phyloP scores from a whole-genome alignment of 306 rosid species.

The Dryas drummondii region DNA sequence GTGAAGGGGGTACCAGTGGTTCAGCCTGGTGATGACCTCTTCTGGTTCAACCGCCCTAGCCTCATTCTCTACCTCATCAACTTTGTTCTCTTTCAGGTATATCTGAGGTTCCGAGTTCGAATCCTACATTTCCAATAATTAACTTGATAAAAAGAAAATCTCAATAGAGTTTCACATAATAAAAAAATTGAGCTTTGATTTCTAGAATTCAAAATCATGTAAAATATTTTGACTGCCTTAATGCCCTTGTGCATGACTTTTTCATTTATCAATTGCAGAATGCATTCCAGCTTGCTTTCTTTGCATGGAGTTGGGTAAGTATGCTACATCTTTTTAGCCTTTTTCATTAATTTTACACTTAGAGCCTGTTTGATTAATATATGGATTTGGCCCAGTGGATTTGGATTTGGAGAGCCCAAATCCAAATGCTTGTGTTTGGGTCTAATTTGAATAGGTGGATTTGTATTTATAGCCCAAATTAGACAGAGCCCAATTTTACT shows the following conservation, averaged over 20 bases:
- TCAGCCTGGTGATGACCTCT: constrained; percentile 72
- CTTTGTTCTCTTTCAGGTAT: constrained; percentile 86
- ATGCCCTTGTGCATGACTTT: neutral
- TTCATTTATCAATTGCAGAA: constrained; percentile 43
- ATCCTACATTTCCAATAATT: too few relatives aligned
- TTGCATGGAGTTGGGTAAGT: constrained; percentile 74
- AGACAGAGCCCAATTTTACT: too few relatives aligned
- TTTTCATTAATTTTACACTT: too few relatives aligned
- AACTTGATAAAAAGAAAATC: too few relatives aligned
- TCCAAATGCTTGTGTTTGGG: too few relatives aligned
- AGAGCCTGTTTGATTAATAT: too few relatives aligned
- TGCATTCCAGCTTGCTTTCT: constrained; percentile 86
- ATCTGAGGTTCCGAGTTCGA: too few relatives aligned
- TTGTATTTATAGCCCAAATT: too few relatives aligned
- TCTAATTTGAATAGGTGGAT: too few relatives aligned
- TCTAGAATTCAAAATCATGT: neutral
- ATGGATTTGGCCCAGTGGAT: too few relatives aligned
- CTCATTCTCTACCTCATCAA: constrained; percentile 76
- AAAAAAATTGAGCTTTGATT: neutral
- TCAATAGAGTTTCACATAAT: too few relatives aligned
- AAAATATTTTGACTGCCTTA: neutral
- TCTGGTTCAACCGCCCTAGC: constrained; percentile 77
- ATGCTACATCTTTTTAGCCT: neutral
- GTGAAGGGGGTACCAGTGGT: constrained; percentile 80
- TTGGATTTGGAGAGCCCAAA: too few relatives aligned